Percentiles rank a stretch among this genome's conserved stretches.
Conservation (phyloP, 306 rosid genomes). For the Argentina anserina region DNA sequence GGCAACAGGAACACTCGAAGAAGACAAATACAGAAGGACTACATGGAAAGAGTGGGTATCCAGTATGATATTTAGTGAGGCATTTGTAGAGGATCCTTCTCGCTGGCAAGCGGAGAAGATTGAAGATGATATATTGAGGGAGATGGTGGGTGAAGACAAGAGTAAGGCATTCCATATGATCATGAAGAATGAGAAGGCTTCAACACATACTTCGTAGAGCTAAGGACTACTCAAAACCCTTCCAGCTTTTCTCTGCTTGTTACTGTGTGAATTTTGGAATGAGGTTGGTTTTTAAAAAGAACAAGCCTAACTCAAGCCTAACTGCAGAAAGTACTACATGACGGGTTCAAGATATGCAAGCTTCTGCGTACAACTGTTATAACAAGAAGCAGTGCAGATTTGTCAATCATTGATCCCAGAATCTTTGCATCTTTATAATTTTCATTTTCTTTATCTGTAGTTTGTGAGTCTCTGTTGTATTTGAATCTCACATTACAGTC, state of each 20-base stretch:
- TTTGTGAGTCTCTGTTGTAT: too few species aligned
- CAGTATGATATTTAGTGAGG: conserved; percentile 92
- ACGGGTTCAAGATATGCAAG: too few species aligned
- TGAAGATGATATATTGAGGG: conserved; percentile 79
- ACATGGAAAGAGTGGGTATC: conserved; percentile 98
- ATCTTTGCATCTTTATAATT: too few species aligned
- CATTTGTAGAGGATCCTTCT: conserved; percentile 86
- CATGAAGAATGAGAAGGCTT: conserved; percentile 90
- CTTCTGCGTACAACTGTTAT: too few species aligned
- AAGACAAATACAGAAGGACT: conserved; percentile 68
- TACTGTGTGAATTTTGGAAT: not conserved
- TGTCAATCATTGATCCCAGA: too few species aligned
- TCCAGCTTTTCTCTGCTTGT: not conserved
- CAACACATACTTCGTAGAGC: conserved; percentile 52
- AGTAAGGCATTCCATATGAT: conserved; percentile 84
- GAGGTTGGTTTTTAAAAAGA: too few species aligned
- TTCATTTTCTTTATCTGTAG: too few species aligned
- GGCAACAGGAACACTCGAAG: conserved; percentile 80
- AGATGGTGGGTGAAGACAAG: conserved; percentile 79
- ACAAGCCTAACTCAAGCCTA: too few species aligned
- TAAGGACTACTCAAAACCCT: conserved; percentile 20
- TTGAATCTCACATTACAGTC: too few species aligned
- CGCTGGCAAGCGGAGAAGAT: conserved; percentile 84
- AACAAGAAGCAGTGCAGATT: too few species aligned
- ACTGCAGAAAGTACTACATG: too few species aligned